A percentile compares a stretch with the other conserved stretches of the same genome.
Conservation (phyloP, 371 early-diverging fungal species). For the Syncephalastrum racemosum region DNA sequence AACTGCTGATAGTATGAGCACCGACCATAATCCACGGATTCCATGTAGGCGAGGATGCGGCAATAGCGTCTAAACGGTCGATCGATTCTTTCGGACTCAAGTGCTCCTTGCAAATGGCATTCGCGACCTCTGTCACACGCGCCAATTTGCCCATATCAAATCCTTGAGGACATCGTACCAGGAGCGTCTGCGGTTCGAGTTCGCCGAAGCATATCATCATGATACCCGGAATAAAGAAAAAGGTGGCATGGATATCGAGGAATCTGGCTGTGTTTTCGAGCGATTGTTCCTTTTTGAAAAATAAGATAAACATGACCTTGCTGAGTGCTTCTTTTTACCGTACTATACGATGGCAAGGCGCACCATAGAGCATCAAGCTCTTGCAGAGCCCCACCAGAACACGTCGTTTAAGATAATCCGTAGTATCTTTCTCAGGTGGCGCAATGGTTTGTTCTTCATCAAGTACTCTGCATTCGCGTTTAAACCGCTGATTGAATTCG, state of each 20-base stretch:
- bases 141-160: constrained; percentile 66
- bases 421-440: no score
- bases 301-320: background rate
- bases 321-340: constrained; percentile 18
- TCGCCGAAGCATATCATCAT: constrained; percentile 65
- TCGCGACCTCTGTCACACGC: constrained; percentile 46
- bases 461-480: no score
- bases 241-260: constrained; percentile 52
- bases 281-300: constrained; percentile 43
- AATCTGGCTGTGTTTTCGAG: constrained; percentile 49
- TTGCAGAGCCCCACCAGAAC: constrained; percentile 65
- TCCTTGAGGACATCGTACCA: constrained; percentile 52
- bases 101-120: constrained; percentile 37
- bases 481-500: no score
- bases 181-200: constrained; percentile 58
- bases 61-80: constrained; percentile 35
- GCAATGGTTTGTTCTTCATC: no score
- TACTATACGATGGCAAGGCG: constrained; percentile 70
- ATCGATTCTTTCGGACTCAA: constrained; percentile 50
- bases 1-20: constrained; percentile 52
- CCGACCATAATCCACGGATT: constrained; percentile 47
- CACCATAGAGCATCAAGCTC: constrained; percentile 71
- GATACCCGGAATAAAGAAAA: constrained; percentile 60
- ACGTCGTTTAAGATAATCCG: constrained; percentile 39
- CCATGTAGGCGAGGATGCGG: constrained; percentile 44